Evolutionary conservation across 441 rosid species (phyloP).

Genomic region (Adansonia gregorii): DNA sequence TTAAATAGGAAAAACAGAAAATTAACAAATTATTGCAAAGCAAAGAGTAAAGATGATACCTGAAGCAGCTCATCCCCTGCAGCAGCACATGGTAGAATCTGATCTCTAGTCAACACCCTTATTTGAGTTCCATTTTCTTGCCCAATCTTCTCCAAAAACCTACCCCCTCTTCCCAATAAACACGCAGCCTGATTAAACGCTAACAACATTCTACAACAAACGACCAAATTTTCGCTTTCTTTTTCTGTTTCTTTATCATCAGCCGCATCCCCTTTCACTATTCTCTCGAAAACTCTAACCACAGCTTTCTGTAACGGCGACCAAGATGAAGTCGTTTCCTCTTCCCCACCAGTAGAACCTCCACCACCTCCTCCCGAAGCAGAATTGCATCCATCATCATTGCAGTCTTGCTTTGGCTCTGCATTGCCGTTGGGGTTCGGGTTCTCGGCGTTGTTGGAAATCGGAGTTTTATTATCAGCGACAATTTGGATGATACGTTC

Average conservation of each 20-base stretch:
- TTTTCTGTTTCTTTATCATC: constrained; percentile 34
- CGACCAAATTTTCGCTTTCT: constrained; percentile 39
- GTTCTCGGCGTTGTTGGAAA: constrained; percentile 9
- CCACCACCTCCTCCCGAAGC: constrained; percentile 21
- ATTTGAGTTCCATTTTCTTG: constrained; percentile 52
- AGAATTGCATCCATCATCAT: constrained; percentile 22
- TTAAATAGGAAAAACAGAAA: not conserved
- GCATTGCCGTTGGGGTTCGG: constrained; percentile 11
- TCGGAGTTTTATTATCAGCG: constrained; percentile 20
- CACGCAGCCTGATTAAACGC: constrained; percentile 45
- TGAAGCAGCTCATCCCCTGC: constrained; percentile 56
- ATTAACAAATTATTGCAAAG: not conserved
- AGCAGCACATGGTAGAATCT: constrained; percentile 49
- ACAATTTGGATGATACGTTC: constrained; percentile 54
- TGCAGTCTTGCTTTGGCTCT: constrained; percentile 34
- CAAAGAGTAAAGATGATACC: constrained; percentile 31
- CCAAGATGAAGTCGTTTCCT: constrained; percentile 24
- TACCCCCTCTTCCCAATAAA: constrained; percentile 45
- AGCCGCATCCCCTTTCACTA: constrained; percentile 48
- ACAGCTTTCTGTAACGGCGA: constrained; percentile 51
- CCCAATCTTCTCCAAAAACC: constrained; percentile 47
- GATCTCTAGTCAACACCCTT: constrained; percentile 48
- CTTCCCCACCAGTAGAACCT: constrained; percentile 26
- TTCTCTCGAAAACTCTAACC: constrained; percentile 54
- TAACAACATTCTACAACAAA: constrained; percentile 50